These are phyloP conservation scores for Colletotrichum magnum DNA, from an alignment of 2,329 filamentous ascomycete genomes.

Conservation along the genomic window DNA sequence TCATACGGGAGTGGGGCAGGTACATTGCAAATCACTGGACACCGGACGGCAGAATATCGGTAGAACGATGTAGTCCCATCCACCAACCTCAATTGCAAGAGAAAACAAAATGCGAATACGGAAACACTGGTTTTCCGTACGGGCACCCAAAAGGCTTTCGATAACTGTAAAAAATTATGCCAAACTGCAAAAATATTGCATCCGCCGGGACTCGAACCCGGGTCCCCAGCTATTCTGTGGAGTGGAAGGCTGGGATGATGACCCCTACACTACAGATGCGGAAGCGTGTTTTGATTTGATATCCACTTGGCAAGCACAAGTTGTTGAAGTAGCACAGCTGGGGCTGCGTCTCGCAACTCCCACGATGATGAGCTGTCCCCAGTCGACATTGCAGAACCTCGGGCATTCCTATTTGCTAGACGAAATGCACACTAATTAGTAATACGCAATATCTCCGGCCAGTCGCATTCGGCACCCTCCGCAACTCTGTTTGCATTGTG, in stretches of 20 bases:
- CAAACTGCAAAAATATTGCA: background rate
- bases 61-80: too few species aligned
- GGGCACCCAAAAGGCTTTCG: too few species aligned
- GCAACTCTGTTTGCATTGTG: conserved; percentile 25
- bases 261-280: conserved; percentile 29
- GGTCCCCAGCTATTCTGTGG: conserved; percentile 7
- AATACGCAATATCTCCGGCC: background rate
- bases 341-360: too few species aligned
- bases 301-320: background rate
- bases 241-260: conserved; percentile 30
- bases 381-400: too few species aligned
- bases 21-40: too few species aligned
- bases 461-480: conserved; percentile 10
- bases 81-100: too few species aligned
- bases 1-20: background rate
- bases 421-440: background rate
- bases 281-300: background rate
- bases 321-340: background rate
- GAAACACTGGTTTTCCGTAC: too few species aligned
- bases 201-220: conserved; percentile 26
- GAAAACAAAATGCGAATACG: too few species aligned
- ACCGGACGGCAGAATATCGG: too few species aligned
- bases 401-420: too few species aligned
- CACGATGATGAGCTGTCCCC: too few species aligned
- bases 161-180: background rate